Evolutionary conservation across 768 basidiomycete species (phyloP), one percentile per base, ranked within the genome.

Genomic region (Gymnopilus junonius): DNA sequence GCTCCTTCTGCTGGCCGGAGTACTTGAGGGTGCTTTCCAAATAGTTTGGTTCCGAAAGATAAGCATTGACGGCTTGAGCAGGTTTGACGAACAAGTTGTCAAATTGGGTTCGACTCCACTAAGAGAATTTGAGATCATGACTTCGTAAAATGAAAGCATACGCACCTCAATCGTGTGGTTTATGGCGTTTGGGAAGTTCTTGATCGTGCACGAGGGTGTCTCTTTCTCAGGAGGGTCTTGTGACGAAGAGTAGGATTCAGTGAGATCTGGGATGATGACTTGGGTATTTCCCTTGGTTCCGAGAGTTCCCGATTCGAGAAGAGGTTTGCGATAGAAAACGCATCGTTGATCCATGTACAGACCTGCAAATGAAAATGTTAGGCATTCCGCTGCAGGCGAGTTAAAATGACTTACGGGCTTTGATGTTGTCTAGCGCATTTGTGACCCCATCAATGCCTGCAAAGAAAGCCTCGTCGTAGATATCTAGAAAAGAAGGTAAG

Each of bases 171-270:
- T 99, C 7, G 95, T 97, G 78, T 99, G 97, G 67, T 94, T 91
- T 70, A 99, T 99, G 25, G 92, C 91, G 74, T 99, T 96, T 10
- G 97, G 97, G 86, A 99, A 99, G 78, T 94, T 98, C 82, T 98
- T 99, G 75, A 99, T 91, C 1, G 97, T 99, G 76, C 97, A 99
- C 25, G 93, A 93, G 23, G 97, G 93, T 1, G 95, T 90, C 73
- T 96, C 92, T 77, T 97, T 99, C 80, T 99, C 97, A 8, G 97
- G 97, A 46, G 97, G 97, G 74, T 99, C 97, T 77, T 99, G 97
- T 14, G 96, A 98, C 8, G 95, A 97, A 14, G 93, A 90, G 76
- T 99, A 99, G 17, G 94, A 97, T 77, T 99, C 97, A 14, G 97
- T 97, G 40, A 98, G 67, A 75, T 97, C 87, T 21, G 97, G 97